A percentile compares a stretch with the other conserved stretches of the same genome.
Evolutionary conservation across 2,329 filamentous ascomycete species (phyloP).

Genomic region (Exophiala sideris): DNA sequence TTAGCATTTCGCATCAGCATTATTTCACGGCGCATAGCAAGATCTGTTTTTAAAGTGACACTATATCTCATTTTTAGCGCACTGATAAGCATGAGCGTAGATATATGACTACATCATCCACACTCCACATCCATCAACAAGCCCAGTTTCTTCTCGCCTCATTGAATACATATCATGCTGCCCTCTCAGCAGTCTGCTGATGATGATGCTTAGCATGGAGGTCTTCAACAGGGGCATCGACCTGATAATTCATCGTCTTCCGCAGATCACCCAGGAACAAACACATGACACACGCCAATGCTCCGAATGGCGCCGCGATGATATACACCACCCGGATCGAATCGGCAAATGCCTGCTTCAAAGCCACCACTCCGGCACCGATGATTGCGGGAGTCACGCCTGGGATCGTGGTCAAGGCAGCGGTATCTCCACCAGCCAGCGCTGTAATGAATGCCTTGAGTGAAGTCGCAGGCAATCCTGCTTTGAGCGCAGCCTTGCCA

Average conservation of each 20-base stretch:
- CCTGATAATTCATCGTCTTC: conserved; percentile 25
- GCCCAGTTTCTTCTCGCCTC: too few species aligned
- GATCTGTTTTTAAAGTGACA: too few species aligned
- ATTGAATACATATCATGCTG: neutral
- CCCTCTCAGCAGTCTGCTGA: neutral
- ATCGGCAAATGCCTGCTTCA: conserved; percentile 24
- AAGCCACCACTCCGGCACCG: conserved; percentile 2
- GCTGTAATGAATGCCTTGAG: conserved; percentile 17
- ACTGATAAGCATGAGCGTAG: too few species aligned
- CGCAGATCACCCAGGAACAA: conserved; percentile 22
- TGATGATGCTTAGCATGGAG: conserved; percentile 20
- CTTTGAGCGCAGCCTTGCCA: conserved; percentile 8
- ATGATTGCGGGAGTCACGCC: conserved; percentile 18
- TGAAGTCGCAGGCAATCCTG: conserved; percentile 16
- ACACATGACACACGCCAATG: conserved; percentile 19
- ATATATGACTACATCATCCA: too few species aligned
- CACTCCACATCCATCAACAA: too few species aligned
- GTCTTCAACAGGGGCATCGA: conserved; percentile 26
- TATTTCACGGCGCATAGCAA: too few species aligned
- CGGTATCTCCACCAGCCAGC: conserved; percentile 16
- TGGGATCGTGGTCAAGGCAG: conserved; percentile 8
- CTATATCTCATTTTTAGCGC: too few species aligned
- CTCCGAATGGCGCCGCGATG: conserved; percentile 22
- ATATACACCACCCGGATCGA: conserved; percentile 22
- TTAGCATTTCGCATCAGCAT: too few species aligned